Base-by-base conservation (phyloP, 2,329 filamentous ascomycete genomes). In the Tolypocladium tropicale region DNA sequence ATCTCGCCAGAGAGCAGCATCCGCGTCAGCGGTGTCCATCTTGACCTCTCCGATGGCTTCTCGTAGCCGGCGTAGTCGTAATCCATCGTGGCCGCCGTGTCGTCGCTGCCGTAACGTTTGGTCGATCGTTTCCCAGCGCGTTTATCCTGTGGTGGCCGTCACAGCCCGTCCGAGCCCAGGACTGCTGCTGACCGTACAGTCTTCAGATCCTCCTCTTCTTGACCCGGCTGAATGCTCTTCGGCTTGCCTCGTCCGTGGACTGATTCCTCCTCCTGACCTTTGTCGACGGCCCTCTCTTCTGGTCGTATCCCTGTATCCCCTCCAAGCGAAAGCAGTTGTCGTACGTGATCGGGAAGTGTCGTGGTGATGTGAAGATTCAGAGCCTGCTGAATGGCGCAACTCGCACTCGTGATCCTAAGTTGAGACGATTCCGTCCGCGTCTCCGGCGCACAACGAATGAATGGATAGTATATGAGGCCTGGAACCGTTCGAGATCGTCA, bases 1-100 rank as follows among this genome's bases (percentile, higher is more conserved):
- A 92, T 88, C 74, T 91, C 87, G 53, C 89, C 88, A 56, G 89
- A 90, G 69, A 92, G 80, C 68, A 94, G 75, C 86, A 93, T 90
- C 61, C 88, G 83, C 58, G 88, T 90, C 55, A 94, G 78, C 18
- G 89, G 88, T 59, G 89, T 89, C 84, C 88, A 91, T 86, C 89
- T 81, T 68, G 88, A 83, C 67, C 89, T 78, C 74, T 93, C 89
- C 59, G 83, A 81, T 56, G 75, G 77, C 55, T 67, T 67, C 59
- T 71, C 67, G 53, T 59, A 60, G 58, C 60, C 62, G 28, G 61
- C 61, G 39, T 61, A 60, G 39, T 70, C 61, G 60, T 67, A 65
- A 39, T 57, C 60, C 65, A 69, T 71, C 30, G 49, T 65, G 55
- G 53, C 54, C 28, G 53, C 46, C 9, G 43, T 58, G 49, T 56